Base-by-base conservation (phyloP, 257 asterid species). In the Scutellaria minor region DNA sequence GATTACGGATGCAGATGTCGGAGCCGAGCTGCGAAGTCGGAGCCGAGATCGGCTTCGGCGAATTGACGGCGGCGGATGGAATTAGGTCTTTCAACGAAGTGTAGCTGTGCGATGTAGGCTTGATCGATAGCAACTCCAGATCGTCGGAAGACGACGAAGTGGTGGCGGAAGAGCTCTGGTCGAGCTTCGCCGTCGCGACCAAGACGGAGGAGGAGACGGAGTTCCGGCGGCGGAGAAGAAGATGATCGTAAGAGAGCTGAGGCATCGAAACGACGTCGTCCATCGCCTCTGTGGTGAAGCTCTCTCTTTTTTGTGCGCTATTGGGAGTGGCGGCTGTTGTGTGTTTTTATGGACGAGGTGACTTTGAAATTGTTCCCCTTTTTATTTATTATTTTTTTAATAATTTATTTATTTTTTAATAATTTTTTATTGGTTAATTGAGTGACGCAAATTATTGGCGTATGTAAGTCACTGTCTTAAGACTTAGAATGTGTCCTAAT, bases 1-100 rank as follows among this genome's bases (percentile, higher is more conserved):
- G 93, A 67, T 93, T 89, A 1, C 90, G 84, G 76, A 93, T 93
- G 52, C 92, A 78, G 81, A 93, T 93, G 13, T 89, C 89, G 47
- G 90, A 78, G 42, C 88, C 87, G 13, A 78, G 72, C 27, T 46
- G 85, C 2, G 64, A 53, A 35, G 41, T 59, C 35, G 72, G 74
- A 66, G 62, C 75, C 68, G 65, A 40, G 11, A 18, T 58, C 46
- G 91, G 77, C 54, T 70, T 75, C 20, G 96, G 96, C 1, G 97
- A 91, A 73, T 79, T 77, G 64, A 77, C 88, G 40, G 90, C 75
- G 39, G 71, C 0, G 7, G 81, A 53, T 9, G 96, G 98, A 3
- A 92, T 35, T n/a, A 92, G 71, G 70, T 92, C 98, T 58, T 70
- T 80, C 10, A 92, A 70, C 31, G 98, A 92, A n/a, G 87, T 86